Conservation (phyloP, 2,329 filamentous ascomycete species). For the Cercospora citrullina region DNA sequence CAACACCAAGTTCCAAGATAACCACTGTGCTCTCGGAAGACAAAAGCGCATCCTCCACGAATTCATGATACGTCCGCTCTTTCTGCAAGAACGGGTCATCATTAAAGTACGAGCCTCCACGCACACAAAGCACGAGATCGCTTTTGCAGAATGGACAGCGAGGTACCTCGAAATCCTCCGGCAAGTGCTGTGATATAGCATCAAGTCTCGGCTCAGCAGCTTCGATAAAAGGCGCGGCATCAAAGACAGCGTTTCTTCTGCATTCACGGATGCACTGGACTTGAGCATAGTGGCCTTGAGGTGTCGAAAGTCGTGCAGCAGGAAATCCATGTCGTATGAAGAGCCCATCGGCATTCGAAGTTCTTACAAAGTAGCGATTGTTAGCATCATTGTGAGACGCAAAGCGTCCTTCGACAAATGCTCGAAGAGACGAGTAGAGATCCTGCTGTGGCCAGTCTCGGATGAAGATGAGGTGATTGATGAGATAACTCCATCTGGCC, state of each 20-base stretch:
- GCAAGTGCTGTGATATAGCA: neutral
- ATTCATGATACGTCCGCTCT: neutral
- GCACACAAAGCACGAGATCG: neutral
- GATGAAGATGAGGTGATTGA: neutral
- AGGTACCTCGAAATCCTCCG: neutral
- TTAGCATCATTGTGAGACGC: neutral
- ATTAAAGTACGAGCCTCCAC: neutral
- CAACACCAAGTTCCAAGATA: neutral
- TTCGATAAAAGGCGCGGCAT: neutral
- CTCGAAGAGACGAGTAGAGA: neutral
- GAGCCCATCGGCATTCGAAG: neutral
- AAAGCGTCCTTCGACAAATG: neutral
- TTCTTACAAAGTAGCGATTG: neutral
- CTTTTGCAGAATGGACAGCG: neutral
- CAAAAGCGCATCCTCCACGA: neutral
- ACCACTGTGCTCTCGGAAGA: neutral
- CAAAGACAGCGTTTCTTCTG: neutral
- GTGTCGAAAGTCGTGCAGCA: neutral
- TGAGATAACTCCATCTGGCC: neutral
- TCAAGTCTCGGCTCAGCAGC: neutral
- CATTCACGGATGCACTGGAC: neutral
- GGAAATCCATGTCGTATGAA: neutral
- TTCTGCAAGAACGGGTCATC: neutral
- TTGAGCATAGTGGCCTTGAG: neutral
- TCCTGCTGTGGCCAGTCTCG: neutral